Base-by-base conservation (phyloP, 371 early-diverging fungal genomes). In the Massospora cicadina region DNA sequence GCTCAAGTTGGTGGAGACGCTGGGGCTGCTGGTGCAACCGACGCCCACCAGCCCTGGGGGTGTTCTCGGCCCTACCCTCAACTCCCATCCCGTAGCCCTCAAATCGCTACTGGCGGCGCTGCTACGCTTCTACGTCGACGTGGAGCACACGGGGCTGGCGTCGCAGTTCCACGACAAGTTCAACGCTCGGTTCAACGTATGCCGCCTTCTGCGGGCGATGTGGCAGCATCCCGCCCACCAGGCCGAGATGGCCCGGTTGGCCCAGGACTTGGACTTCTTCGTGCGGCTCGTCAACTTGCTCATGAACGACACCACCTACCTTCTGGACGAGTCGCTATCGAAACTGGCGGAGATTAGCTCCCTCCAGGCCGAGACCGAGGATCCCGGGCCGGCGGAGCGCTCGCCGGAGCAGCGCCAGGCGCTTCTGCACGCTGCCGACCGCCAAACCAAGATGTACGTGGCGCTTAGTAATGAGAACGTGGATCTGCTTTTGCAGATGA, bases 101-200 rank as follows among this genome's bases (percentile, higher is more conserved):
- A 69, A 80, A 56, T 81, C 84, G 67, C 74, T 96, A 24, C 84
- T 94, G 2, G 82, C 84, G 0, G 83, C 85, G 7, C 70, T 96
- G 56, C 84, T 96, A 81, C 75, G 75, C 54, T 91, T 94, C 71
- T 98, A 94, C 73, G 90, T 65, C 72, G 94, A 95, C 68, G 91
- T 93, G 17, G 98, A 98, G 71, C 88, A 90, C 54, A 95, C 96
- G 0, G 98, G 97, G 12, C 78, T 85, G 7, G 81, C 82, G 65
- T 85, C 88, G 0, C 93, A 94, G 68, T 98, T 98, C 71, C 97
- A 95, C 69, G 98, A 98, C 74, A 98, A 98, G 74, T 95, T 96
- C 77, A 93, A 89, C 70, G 91, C 93, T 66, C 86, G 98, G 31
- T 95, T 95, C 77, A 86, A 95, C 65, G 93, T 96, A 61, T 87